Conservation (phyloP, 2,329 filamentous ascomycete genomes). For the Colletotrichum sp. region DNA sequence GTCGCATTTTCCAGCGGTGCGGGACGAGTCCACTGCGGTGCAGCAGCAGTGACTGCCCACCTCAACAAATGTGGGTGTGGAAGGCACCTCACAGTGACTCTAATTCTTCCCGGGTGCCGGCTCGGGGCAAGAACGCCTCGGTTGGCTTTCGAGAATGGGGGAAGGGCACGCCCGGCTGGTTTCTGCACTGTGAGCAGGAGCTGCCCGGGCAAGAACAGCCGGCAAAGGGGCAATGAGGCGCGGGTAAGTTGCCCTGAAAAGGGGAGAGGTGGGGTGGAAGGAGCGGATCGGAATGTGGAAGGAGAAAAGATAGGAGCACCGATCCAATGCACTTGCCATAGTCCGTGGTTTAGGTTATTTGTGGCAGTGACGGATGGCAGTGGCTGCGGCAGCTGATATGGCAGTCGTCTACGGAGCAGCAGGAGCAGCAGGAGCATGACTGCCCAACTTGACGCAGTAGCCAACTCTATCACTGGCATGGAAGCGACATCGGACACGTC, state of each 20-base stretch:
- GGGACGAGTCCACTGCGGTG: neutral
- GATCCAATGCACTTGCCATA: neutral
- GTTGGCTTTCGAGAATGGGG: neutral
- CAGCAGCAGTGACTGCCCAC: neutral
- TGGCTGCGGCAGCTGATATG: neutral
- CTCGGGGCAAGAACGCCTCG: constrained; percentile 5
- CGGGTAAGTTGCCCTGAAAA: neutral
- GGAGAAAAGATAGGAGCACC: constrained; percentile 9
- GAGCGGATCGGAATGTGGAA: constrained; percentile 14
- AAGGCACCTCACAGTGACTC: neutral
- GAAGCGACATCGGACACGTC: neutral
- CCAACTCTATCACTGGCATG: neutral
- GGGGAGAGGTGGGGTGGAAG: neutral
- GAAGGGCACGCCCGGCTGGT: neutral
- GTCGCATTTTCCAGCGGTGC: constrained; percentile 4
- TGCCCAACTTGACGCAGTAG: neutral
- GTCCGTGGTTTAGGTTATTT: neutral
- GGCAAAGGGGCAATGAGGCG: neutral
- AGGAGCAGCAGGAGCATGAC: neutral
- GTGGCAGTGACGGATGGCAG: neutral
- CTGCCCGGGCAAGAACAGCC: constrained; percentile 5
- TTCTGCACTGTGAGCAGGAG: neutral
- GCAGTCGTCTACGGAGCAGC: neutral
- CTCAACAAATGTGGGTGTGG: constrained; percentile 2
- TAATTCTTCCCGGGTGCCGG: neutral